Evolutionary conservation across 2,329 filamentous ascomycete genomes (phyloP), one percentile per base, ranked within the genome.

Genomic region (Nannizziopsis barbatae): DNA sequence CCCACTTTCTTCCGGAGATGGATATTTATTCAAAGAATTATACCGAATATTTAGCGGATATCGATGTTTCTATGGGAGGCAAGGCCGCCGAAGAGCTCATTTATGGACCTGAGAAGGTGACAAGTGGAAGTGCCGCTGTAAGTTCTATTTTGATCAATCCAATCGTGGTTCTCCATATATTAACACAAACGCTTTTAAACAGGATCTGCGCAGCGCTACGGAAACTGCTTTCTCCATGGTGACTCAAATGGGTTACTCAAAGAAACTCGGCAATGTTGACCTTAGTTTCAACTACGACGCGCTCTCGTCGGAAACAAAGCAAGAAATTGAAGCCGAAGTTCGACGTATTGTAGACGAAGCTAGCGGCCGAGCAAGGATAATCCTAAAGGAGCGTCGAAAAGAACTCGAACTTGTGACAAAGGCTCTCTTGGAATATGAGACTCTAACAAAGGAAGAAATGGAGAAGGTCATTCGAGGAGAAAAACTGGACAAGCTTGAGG

Each of bases 361-460:
- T 12, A 83, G 87, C 52, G 73, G 78, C 48, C 83, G 88, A 32
- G 87, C 89, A 0, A 72, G 69, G 37, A 76, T 77, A 41, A 74
- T 96, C 3, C 69, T 98, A 41, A 78, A 75, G 1, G 76, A 79
- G 32, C 86, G 84, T 64, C 80, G 88, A 49, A 82, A 84, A 51
- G 90, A 95, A 65, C 76, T 98, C 6, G 90, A 98, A 58, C 73
- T 86, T 9, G 72, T 98, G 8, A 90, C 92, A 22, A 81, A 89
- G 60, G 92, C 89, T 5, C 75, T 98, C 8, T 80, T 98, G 31
- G 83, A 95, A 66, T 96, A 95, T 65, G 92, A 98, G 72, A 95
- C 88, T 0, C 71, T 98, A 45, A 84, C 84, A 64, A 85, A 83
- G 65, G 81, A 84, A 2, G 92, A 98, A 66, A 93, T 96, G 54